phyloP scores from a whole-genome alignment of 2,329 filamentous ascomycete genomes.

The Penicillium sp. region DNA sequence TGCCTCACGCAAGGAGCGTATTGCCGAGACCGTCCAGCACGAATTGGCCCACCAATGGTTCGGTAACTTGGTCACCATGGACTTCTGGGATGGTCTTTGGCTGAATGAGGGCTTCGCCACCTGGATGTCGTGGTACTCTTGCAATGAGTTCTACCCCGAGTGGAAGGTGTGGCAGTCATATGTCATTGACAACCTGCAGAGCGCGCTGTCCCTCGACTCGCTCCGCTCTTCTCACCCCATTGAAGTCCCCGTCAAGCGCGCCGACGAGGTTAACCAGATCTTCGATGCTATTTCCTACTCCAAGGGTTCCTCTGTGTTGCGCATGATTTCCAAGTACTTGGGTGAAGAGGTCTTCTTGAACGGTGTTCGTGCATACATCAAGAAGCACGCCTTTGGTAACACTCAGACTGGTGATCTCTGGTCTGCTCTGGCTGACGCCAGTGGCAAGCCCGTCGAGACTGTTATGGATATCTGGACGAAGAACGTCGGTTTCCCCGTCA shows the following conservation, averaged over 20 bases:
- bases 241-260: constrained; percentile 90
- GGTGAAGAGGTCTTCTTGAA: constrained; percentile 91
- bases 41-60: constrained; percentile 98
- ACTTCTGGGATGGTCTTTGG: constrained; percentile 98
- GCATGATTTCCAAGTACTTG: constrained; percentile 94
- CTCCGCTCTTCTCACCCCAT: constrained; percentile 93
- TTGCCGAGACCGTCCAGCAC: constrained; percentile 94
- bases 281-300: constrained; percentile 97
- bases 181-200: constrained; percentile 85
- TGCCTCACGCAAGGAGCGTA: constrained; percentile 82
- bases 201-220: constrained; percentile 80
- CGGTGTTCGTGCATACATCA: constrained; percentile 82
- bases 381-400: constrained; percentile 95
- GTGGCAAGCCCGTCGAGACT: constrained; percentile 81
- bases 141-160: constrained; percentile 91
- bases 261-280: constrained; percentile 95
- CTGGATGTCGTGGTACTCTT: constrained; percentile 91
- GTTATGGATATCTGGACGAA: constrained; percentile 98
- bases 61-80: constrained; percentile 94
- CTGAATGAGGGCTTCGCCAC: constrained; percentile 90
- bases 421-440: constrained; percentile 79
- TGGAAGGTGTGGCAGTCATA: constrained; percentile 98
- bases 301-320: constrained; percentile 89
- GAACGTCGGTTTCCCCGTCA: constrained; percentile 86
- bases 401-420: constrained; percentile 87